phyloP scores from a whole-genome alignment of 1,284 basidiomycete genomes.

The Athelia psychrophila region DNA sequence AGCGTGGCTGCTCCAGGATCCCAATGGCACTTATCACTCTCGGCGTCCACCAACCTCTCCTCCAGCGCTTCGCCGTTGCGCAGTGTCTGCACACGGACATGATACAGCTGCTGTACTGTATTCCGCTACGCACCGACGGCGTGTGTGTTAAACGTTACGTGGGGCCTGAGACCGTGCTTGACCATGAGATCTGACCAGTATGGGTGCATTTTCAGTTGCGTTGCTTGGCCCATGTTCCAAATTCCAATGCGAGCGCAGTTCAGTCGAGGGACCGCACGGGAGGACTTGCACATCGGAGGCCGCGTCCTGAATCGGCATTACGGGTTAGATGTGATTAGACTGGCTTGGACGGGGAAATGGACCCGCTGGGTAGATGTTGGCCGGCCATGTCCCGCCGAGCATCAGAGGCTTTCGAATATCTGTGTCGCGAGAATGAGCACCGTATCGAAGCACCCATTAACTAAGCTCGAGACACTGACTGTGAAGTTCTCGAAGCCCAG shows the following conservation, averaged over 20 bases:
- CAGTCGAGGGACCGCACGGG: conserved; percentile 30
- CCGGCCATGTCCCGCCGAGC: conserved; percentile 35
- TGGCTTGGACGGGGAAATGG: too few relatives aligned
- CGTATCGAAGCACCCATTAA: too few relatives aligned
- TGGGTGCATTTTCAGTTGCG: conserved; percentile 27
- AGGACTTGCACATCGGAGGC: conserved; percentile 23
- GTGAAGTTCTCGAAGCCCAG: conserved; percentile 20
- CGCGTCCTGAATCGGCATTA: conserved; percentile 22
- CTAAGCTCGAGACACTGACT: conserved; percentile 7
- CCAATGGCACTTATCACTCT: conserved; percentile 43
- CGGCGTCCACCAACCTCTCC: conserved; percentile 23
- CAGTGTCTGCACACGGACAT: conserved; percentile 29
- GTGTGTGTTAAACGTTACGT: conserved; percentile 27
- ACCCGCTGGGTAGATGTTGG: conserved; percentile 27
- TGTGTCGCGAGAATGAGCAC: conserved; percentile 4
- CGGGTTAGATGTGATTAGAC: too few relatives aligned
- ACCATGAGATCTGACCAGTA: conserved; percentile 26
- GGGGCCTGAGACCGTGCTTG: conserved; percentile 18
- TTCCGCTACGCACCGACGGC: conserved; percentile 42
- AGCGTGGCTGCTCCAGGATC: conserved; percentile 34
- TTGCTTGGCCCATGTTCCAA: conserved; percentile 15
- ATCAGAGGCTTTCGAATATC: conserved; percentile 31
- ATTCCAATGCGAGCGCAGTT: conserved; percentile 31
- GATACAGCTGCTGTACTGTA: conserved; percentile 25
- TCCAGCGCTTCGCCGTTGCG: too few relatives aligned